Conservation (phyloP, 495 filamentous ascomycete species). For the Daldinia loculata region DNA sequence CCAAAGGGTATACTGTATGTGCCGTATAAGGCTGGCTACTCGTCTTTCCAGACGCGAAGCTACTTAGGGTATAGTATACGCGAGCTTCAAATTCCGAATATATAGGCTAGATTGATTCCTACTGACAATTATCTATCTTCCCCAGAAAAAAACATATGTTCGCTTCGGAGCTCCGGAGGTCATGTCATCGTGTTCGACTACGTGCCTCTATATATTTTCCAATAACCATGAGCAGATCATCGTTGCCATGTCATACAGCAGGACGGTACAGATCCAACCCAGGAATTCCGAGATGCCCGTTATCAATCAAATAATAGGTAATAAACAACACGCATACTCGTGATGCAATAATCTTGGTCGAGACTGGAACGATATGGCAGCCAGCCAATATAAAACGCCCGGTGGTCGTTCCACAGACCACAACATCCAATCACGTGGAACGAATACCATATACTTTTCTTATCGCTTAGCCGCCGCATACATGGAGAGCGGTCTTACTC, state of each 20-base stretch:
- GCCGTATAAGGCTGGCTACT: background rate
- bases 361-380: no score
- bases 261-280: background rate
- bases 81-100: background rate
- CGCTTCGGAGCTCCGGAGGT: background rate
- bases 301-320: constrained; percentile 5
- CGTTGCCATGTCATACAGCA: background rate
- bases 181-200: background rate
- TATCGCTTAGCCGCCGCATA: constrained; percentile 12
- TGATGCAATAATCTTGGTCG: background rate
- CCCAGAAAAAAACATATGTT: background rate
- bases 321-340: background rate
- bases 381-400: background rate
- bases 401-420: background rate
- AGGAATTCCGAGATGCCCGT: background rate
- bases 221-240: background rate
- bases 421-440: constrained; percentile 11
- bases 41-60: background rate
- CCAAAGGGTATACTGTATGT: background rate
- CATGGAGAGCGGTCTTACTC: constrained; percentile 1
- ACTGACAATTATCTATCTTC: background rate
- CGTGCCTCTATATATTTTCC: background rate
- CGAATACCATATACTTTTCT: background rate
- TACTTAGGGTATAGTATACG: background rate
- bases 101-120: background rate